phyloP scores from a whole-genome alignment of 495 filamentous ascomycete genomes.

The Articulospora tetracladia region DNA sequence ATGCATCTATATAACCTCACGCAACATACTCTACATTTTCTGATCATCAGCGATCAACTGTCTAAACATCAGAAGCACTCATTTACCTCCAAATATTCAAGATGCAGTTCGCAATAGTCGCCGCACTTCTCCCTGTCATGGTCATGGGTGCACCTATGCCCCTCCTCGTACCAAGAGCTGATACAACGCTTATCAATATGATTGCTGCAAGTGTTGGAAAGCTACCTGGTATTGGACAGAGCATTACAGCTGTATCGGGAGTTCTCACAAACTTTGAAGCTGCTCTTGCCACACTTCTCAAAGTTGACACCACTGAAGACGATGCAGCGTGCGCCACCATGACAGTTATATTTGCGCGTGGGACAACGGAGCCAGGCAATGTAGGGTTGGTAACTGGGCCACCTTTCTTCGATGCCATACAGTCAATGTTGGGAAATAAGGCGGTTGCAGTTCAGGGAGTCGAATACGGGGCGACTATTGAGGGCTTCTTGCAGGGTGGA shows the following conservation, averaged over 20 bases:
- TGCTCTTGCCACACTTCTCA: neutral
- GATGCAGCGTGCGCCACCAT: conserved; percentile 27
- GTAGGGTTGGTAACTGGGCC: conserved; percentile 32
- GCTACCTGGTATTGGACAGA: conserved; percentile 1
- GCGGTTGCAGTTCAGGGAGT: conserved; percentile 36
- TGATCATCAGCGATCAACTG: too few species aligned
- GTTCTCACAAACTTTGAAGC: conserved; percentile 1
- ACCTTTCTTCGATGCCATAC: conserved; percentile 27
- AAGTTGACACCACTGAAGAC: conserved; percentile 27
- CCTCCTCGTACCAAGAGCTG: neutral
- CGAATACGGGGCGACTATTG: conserved; percentile 33
- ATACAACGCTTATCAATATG: neutral
- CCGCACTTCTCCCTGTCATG: neutral
- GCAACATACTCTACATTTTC: neutral
- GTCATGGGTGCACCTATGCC: neutral
- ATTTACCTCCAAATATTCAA: too few species aligned
- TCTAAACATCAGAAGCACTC: neutral
- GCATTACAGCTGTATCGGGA: neutral
- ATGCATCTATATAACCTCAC: neutral
- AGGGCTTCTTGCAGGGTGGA: conserved; percentile 33
- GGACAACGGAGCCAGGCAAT: conserved; percentile 37
- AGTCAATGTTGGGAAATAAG: conserved; percentile 23
- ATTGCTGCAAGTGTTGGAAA: neutral
- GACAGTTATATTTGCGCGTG: conserved; percentile 38
- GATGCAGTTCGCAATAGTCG: neutral